Conservation (phyloP, 352 stramenopile species). For the Globisporangium cystogenes region DNA sequence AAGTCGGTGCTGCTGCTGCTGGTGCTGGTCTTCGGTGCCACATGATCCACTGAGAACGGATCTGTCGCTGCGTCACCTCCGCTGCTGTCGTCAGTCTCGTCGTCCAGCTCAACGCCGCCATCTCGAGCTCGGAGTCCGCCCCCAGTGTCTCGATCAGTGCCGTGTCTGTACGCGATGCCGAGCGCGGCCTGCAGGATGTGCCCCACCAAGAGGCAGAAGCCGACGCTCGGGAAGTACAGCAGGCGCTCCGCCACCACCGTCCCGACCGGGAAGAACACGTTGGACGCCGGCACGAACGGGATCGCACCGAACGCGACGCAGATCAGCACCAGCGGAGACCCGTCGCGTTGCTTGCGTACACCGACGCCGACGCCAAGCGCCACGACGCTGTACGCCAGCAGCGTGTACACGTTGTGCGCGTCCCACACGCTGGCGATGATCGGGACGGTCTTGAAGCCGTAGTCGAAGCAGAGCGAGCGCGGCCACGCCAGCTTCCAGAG, state of each 20-base stretch:
- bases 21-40: too few species aligned
- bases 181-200: conserved; percentile 28
- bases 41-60: background rate
- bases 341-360: conserved; percentile 12
- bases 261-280: conserved; percentile 89
- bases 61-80: background rate
- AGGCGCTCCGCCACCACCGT: conserved; percentile 89
- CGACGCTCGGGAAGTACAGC: conserved; percentile 88
- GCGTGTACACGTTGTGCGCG: conserved; percentile 48
- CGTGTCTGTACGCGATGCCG: conserved; percentile 17
- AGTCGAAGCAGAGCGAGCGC: conserved; percentile 85
- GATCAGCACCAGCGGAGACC: conserved; percentile 33
- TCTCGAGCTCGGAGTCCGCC: background rate
- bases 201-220: conserved; percentile 65
- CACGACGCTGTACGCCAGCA: conserved; percentile 55
- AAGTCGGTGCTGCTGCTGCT: background rate
- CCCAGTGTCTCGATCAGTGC: background rate
- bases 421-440: conserved; percentile 55
- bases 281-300: conserved; percentile 89
- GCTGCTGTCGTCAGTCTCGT: background rate
- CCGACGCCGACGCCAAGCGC: conserved; percentile 19
- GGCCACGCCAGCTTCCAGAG: conserved; percentile 88
- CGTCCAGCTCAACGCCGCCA: background rate
- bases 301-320: conserved; percentile 72
- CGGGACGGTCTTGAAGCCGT: conserved; percentile 85